Percentiles rank a stretch among this genome's conserved stretches.
phyloP scores from a whole-genome alignment of 805 yeast genomes.

The Lachancea mirantina region DNA sequence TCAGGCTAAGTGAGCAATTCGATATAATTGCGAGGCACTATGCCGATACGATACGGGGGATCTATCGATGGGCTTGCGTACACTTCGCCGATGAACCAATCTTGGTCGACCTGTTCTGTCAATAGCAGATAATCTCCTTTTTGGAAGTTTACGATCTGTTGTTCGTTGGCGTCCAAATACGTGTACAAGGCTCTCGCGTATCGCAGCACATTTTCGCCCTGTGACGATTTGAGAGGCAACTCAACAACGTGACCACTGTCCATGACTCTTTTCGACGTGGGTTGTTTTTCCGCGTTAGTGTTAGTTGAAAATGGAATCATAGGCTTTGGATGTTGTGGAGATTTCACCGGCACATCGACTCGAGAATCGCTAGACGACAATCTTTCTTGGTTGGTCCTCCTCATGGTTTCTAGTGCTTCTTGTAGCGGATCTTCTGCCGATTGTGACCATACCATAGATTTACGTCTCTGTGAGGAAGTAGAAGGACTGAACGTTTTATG shows the following conservation, averaged over 20 bases:
- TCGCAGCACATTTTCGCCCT: slow-evolving; percentile 23
- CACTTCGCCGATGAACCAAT: slow-evolving; percentile 32
- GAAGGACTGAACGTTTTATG: neutral
- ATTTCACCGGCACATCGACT: neutral
- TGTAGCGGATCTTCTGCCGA: slow-evolving; percentile 23
- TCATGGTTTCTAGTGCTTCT: slow-evolving; percentile 29
- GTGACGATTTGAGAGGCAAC: slow-evolving; percentile 21
- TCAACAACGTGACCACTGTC: slow-evolving; percentile 30
- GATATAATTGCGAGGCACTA: slow-evolving; percentile 11
- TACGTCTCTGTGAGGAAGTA: slow-evolving; percentile 16
- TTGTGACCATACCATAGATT: slow-evolving; percentile 25
- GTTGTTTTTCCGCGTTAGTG: neutral
- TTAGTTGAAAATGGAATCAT: slow-evolving; percentile 5
- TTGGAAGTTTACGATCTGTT: slow-evolving; percentile 26
- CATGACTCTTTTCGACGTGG: slow-evolving; percentile 4
- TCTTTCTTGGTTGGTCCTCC: slow-evolving; percentile 19
- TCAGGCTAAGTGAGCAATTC: slow-evolving; percentile 4
- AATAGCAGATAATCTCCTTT: slow-evolving; percentile 27
- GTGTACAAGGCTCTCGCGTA: slow-evolving; percentile 31
- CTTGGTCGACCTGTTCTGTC: slow-evolving; percentile 25
- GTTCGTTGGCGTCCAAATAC: slow-evolving; percentile 21
- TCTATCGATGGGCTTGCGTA: slow-evolving; percentile 13
- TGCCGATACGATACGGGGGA: slow-evolving; percentile 8
- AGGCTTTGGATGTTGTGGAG: slow-evolving; percentile 1
- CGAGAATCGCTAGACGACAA: neutral